Percentiles rank a stretch among this genome's conserved stretches.
Evolutionary conservation across 495 filamentous ascomycete species (phyloP).

Genomic region (Umbilicaria muhlenbergii): DNA sequence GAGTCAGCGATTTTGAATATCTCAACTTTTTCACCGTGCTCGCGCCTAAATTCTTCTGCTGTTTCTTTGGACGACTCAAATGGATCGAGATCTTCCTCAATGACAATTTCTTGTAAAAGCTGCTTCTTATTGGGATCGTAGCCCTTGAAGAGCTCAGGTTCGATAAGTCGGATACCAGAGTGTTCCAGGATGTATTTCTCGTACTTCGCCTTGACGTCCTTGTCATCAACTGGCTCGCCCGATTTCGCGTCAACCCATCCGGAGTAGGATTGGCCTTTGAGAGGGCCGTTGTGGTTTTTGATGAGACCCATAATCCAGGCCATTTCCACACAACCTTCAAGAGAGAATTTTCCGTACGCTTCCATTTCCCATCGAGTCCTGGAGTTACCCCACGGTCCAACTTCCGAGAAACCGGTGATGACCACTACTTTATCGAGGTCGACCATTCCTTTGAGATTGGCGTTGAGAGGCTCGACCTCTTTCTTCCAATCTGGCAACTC

Average conservation of each 20-base stretch:
- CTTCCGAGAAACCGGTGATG: conserved; percentile 89
- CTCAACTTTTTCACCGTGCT: conserved; percentile 94
- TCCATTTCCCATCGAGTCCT: conserved; percentile 99
- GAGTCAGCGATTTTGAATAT: conserved; percentile 92
- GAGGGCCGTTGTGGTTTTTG: conserved; percentile 94
- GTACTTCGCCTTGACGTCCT: conserved; percentile 92
- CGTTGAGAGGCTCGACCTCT: conserved; percentile 77
- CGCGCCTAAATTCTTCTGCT: conserved; percentile 88
- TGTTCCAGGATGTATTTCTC: conserved; percentile 94
- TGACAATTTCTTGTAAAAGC: conserved; percentile 90
- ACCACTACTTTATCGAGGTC: conserved; percentile 96
- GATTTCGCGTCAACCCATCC: conserved; percentile 95
- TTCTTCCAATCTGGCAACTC: conserved; percentile 77
- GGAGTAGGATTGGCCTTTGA: conserved; percentile 92
- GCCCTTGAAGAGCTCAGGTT: conserved; percentile 90
- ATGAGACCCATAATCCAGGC: conserved; percentile 99
- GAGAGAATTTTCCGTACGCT: conserved; percentile 86
- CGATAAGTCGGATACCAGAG: conserved; percentile 92
- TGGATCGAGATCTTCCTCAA: conserved; percentile 89
- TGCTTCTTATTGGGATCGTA: conserved; percentile 99
- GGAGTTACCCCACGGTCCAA: conserved; percentile 96
- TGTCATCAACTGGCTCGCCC: conserved; percentile 90
- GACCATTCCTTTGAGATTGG: conserved; percentile 87
- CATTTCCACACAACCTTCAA: conserved; percentile 98
- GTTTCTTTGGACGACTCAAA: conserved; percentile 97